phyloP scores from a whole-genome alignment of 2,329 filamentous ascomycete genomes.

The Dactylellina haptotyla region DNA sequence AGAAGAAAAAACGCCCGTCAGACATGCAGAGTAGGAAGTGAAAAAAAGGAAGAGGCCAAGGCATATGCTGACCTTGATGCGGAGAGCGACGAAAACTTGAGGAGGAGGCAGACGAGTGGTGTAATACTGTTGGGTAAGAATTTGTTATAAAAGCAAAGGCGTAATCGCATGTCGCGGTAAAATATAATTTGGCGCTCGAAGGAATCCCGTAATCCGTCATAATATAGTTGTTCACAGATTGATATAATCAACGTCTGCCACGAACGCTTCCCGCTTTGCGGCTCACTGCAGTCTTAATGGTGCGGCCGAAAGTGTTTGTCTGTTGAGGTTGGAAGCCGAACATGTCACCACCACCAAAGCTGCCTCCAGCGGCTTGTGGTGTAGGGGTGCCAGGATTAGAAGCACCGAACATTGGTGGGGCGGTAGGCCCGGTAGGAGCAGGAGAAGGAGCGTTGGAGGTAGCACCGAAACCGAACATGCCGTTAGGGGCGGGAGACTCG shows the following conservation, averaged over 20 bases:
- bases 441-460: conserved; percentile 28
- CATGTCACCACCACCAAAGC: conserved; percentile 11
- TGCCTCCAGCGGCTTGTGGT: conserved; percentile 5
- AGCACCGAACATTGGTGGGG: conserved; percentile 25
- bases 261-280: conserved; percentile 46
- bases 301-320: conserved; percentile 33
- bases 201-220: not conserved
- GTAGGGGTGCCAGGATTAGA: conserved; percentile 21
- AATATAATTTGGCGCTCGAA: too few species aligned
- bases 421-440: conserved; percentile 10
- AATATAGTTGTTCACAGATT: not conserved
- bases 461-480: conserved; percentile 21
- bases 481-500: conserved; percentile 21
- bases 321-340: conserved; percentile 49
- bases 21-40: conserved; percentile 12
- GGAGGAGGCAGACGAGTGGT: too few species aligned
- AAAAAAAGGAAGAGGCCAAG: not conserved
- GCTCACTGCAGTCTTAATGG: conserved; percentile 44
- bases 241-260: conserved; percentile 17
- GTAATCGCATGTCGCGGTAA: too few species aligned
- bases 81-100: too few species aligned
- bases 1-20: conserved; percentile 38
- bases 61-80: not conserved
- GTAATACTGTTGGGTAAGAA: too few species aligned
- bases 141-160: too few species aligned